Conservation (phyloP, 257 asterid species). For the Solanum raphanifolium region DNA sequence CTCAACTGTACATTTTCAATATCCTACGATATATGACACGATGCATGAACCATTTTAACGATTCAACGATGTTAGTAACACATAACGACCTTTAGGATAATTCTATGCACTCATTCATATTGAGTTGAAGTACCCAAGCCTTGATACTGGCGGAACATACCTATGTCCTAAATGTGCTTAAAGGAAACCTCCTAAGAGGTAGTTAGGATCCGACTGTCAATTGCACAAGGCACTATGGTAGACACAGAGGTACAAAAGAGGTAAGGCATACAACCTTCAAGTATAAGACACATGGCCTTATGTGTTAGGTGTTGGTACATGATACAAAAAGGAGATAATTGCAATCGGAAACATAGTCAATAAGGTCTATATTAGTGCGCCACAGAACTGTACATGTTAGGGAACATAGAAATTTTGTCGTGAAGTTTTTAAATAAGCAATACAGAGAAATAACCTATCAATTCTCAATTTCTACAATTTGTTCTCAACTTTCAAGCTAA, state of each 20-base stretch:
- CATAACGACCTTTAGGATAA: neutral
- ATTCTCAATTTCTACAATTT: neutral
- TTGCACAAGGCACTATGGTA: neutral
- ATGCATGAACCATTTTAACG: neutral
- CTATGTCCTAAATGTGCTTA: neutral
- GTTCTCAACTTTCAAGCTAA: neutral
- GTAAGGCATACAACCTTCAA: neutral
- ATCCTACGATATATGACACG: neutral
- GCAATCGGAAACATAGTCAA: neutral
- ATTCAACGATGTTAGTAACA: neutral
- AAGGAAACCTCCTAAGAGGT: neutral
- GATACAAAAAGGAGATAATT: neutral
- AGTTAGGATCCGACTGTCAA: neutral
- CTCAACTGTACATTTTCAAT: neutral
- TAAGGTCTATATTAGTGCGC: neutral
- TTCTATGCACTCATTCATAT: neutral
- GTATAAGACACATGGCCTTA: neutral
- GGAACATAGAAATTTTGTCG: neutral
- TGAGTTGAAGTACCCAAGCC: neutral
- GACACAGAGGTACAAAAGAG: neutral
- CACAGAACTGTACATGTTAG: neutral
- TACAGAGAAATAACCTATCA: neutral
- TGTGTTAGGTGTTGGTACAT: neutral
- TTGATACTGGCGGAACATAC: neutral
- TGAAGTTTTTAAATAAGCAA: neutral